Evolutionary conservation across 2,329 filamentous ascomycete species (phyloP), one percentile per base, ranked within the genome.

Genomic region (Penicillium sp.): DNA sequence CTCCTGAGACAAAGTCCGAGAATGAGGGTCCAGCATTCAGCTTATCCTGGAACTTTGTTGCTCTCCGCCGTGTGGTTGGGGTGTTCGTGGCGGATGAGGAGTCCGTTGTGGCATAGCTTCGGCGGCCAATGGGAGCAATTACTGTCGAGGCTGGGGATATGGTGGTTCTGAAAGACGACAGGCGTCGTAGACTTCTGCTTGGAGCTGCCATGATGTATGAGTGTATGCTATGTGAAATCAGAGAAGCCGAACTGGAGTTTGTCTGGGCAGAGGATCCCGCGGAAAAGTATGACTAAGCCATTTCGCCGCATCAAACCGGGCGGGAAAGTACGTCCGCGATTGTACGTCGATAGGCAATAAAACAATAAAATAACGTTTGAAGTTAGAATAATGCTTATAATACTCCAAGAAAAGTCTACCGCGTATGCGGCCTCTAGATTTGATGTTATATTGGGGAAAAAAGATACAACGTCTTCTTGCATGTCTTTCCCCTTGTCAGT

Each of bases 1-100:
- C 72, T 23, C 78, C 79, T 33, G 75, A 76, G 38, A 87, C 80
- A 61, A 89, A 88, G 66, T 88, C 85, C 31, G 77, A 72, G 68
- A 89, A 87, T 0, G 85, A 84, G 13, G 86, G 86, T 0, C 86
- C 86, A 6, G 81, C 74, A 67, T 88, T 88, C 49, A 88, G 77
- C 54, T 82, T 84, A 71, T 88, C 85, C 60, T 76, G 78, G 73
- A 89, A 88, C 3, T 76, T 74, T 15, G 83, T 87, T 31, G 73
- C 76, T 56, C 75, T 88, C 63, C 81, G 81, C 53, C 75, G 73
- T 8, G 87, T 89, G 50, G 49, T 63, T 9, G 66, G 62, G 58
- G 66, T 68, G 59, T 67, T 65, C 41, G 68, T 71, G 55, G 72
- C 71, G 61, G 71, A 72, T 31, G 71, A 68, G 41, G 68, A 63